These are phyloP conservation scores for Kodamaea hsintzibuensis DNA, from an alignment of 805 yeast genomes.

Conservation along the genomic window DNA sequence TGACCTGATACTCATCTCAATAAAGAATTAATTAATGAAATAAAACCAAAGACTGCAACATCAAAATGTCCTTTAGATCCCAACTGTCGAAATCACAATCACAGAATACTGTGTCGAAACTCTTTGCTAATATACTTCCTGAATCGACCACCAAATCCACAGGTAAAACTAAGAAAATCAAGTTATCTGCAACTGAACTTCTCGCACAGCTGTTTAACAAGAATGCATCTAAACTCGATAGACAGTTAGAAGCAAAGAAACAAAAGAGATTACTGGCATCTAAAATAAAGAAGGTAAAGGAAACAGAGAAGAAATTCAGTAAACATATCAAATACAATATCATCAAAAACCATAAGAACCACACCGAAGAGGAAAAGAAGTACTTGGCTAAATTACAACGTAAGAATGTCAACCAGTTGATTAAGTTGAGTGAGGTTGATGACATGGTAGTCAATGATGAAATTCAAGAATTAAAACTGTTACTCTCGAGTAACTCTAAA, in stretches of 20 bases:
- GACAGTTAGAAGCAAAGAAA: conserved; percentile 10
- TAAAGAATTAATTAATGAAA: too few relatives aligned
- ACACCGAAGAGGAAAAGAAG: conserved; percentile 36
- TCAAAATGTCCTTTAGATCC: conserved; percentile 22
- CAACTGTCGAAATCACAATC: conserved; percentile 22
- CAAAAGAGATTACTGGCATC: conserved; percentile 10
- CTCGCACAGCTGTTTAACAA: conserved; percentile 13
- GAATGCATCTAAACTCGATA: conserved; percentile 6
- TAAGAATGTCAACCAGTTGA: conserved; percentile 35
- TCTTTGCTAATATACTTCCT: conserved; percentile 25
- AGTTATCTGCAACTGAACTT: conserved; percentile 14
- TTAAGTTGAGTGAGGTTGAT: conserved; percentile 30
- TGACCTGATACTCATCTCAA: background rate
- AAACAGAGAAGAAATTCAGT: conserved; percentile 31
- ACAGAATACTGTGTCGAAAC: conserved; percentile 25
- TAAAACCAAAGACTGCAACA: too few relatives aligned
- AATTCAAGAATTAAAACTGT: conserved; percentile 28
- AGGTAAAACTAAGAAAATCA: background rate
- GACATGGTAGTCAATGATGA: conserved; percentile 32
- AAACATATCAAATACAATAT: conserved; percentile 40
- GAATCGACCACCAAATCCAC: conserved; percentile 10
- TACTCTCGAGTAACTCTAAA: conserved; percentile 22
- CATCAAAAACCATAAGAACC: conserved; percentile 33
- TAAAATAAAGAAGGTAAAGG: conserved; percentile 28
- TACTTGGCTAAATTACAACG: conserved; percentile 39